A percentile compares a stretch with the other conserved stretches of the same genome.
These are phyloP conservation scores for Pseudognaphalium luteoalbum DNA, from an alignment of 129 eudicot species.

Conservation along the genomic window DNA sequence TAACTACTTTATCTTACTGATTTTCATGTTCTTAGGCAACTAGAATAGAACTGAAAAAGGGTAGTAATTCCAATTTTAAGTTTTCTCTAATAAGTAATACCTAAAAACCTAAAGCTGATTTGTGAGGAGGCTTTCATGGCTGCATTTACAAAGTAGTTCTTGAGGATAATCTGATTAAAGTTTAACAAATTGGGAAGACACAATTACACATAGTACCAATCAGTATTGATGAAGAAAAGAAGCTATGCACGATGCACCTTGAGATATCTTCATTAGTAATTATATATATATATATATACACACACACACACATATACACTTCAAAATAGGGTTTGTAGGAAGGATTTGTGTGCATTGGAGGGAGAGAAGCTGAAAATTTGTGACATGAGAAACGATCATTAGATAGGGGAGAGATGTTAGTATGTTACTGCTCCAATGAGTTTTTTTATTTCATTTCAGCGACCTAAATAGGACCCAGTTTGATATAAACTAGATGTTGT, in stretches of 20 bases:
- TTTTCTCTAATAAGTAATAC: background rate
- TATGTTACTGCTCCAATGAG: background rate
- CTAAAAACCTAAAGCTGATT: background rate
- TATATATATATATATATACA: background rate
- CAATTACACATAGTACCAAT: background rate
- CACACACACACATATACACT: background rate
- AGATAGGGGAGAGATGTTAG: background rate
- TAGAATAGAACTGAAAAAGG: background rate
- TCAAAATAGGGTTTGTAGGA: background rate
- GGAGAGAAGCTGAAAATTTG: conserved; percentile 7
- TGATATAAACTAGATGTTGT: background rate
- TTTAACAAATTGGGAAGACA: background rate
- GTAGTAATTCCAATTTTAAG: background rate
- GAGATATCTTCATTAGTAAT: background rate
- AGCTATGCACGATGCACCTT: background rate
- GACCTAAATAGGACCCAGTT: conserved; percentile 1
- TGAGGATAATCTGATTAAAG: background rate
- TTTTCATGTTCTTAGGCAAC: conserved; percentile 13
- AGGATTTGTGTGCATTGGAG: conserved; percentile 12
- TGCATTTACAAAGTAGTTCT: conserved; percentile 18
- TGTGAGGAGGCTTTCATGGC: background rate
- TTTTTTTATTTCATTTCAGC: background rate
- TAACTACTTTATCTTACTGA: background rate
- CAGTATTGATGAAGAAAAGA: background rate
- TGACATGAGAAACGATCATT: background rate